Conservation (phyloP, 805 yeast genomes). For the Kazachstania kunashirensis region DNA sequence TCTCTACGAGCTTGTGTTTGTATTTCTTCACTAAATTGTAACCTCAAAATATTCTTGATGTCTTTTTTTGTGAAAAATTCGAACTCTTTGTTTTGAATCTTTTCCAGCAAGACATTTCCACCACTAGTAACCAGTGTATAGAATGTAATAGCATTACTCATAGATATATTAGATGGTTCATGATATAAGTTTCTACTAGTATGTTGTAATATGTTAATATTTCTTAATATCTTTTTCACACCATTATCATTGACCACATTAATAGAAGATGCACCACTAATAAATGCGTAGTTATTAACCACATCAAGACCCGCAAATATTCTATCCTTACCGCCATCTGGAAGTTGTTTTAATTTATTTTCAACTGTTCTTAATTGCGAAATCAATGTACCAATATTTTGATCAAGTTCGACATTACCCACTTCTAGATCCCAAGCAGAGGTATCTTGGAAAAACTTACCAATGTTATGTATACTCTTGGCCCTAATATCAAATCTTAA, state of each 20-base stretch:
- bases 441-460: constrained; percentile 18
- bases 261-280: constrained; percentile 21
- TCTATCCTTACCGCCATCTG: constrained; percentile 12
- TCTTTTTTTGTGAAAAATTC: constrained; percentile 13
- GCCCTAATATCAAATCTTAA: constrained; percentile 26
- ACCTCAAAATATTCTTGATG: constrained; percentile 22
- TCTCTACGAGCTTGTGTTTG: constrained; percentile 15
- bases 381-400: constrained; percentile 20
- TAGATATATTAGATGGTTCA: constrained; percentile 16
- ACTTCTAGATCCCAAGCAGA: constrained; percentile 25
- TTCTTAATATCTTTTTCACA: constrained; percentile 23
- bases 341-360: constrained; percentile 18
- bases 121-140: constrained; percentile 19
- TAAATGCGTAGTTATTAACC: constrained; percentile 16
- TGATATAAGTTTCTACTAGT: constrained; percentile 19
- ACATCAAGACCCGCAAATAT: constrained; percentile 23
- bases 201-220: constrained; percentile 26
- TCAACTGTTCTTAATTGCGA: constrained; percentile 23
- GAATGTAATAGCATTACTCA: constrained; percentile 17
- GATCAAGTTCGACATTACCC: constrained; percentile 25
- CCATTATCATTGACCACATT: constrained; percentile 24
- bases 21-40: constrained; percentile 26
- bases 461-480: constrained; percentile 22
- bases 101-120: constrained; percentile 16
- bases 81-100: constrained; percentile 14